Percentiles rank a stretch among this genome's conserved stretches.
Evolutionary conservation across 371 early-diverging fungal species (phyloP).

Genomic region (Mucor racemosus): DNA sequence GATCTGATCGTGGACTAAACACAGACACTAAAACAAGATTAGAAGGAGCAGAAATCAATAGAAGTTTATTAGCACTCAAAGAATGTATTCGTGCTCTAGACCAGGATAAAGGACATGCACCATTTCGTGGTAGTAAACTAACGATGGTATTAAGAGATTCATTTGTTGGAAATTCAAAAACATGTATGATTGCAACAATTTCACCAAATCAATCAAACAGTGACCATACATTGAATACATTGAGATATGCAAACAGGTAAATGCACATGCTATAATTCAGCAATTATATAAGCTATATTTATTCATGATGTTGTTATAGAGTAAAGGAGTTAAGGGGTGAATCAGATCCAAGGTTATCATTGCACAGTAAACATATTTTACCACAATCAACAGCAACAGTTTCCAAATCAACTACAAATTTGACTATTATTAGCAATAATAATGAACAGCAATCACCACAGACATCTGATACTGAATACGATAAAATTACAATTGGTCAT

Average conservation of each 20-base stretch:
- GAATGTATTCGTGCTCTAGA: conserved; percentile 98
- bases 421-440: background rate
- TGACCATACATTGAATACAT: conserved; percentile 98
- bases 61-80: conserved; percentile 95
- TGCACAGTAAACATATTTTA: conserved; percentile 1
- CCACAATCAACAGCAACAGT: background rate
- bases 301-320: conserved; percentile 3
- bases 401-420: background rate
- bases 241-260: conserved; percentile 94
- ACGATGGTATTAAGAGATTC: conserved; percentile 97
- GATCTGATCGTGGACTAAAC: conserved; percentile 95
- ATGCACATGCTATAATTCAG: conserved; percentile 19
- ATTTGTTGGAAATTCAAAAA: conserved; percentile 95
- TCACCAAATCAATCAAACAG: conserved; percentile 90
- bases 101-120: conserved; percentile 92
- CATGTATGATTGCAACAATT: conserved; percentile 98
- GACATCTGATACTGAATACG: background rate
- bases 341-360: conserved; percentile 38
- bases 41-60: conserved; percentile 99
- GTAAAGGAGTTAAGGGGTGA: conserved; percentile 54
- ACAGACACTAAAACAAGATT: conserved; percentile 62
- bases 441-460: background rate
- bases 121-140: conserved; percentile 97
- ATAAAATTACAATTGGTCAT: conserved; percentile 1
- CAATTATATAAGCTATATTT: conserved; percentile 7